Evolutionary conservation across 306 rosid species (phyloP).

Genomic region (Cucurbita pepo): DNA sequence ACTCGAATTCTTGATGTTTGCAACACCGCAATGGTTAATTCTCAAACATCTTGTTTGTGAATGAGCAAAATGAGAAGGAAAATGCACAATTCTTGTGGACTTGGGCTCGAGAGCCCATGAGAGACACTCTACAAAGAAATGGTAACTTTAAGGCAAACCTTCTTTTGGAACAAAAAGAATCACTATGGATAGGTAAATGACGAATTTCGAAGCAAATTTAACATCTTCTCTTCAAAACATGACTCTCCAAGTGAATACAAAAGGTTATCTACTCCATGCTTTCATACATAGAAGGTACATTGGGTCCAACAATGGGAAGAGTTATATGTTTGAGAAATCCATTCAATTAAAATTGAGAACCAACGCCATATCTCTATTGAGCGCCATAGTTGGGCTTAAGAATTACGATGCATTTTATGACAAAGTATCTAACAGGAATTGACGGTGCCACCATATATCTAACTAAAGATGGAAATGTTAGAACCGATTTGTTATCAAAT

Average conservation of each 20-base stretch:
- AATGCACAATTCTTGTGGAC: slow-evolving; percentile 18
- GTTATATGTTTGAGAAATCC: too few relatives aligned
- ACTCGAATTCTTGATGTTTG: slow-evolving; percentile 34
- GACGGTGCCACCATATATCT: neutral
- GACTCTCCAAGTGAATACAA: too few relatives aligned
- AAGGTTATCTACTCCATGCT: too few relatives aligned
- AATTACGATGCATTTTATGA: neutral
- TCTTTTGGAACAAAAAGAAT: too few relatives aligned
- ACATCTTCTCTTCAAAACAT: too few relatives aligned
- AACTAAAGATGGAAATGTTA: neutral
- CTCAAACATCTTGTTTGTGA: slow-evolving; percentile 36
- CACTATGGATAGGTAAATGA: too few relatives aligned
- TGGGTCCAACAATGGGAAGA: too few relatives aligned
- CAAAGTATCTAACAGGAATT: neutral
- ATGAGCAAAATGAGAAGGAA: slow-evolving; percentile 13
- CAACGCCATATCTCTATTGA: neutral
- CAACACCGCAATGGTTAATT: slow-evolving; percentile 42
- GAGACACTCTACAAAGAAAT: neutral
- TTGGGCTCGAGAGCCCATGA: slow-evolving; percentile 30
- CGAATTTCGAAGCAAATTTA: neutral
- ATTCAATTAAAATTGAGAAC: too few relatives aligned
- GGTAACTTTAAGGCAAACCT: too few relatives aligned
- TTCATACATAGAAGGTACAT: too few relatives aligned
- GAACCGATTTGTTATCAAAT: neutral
- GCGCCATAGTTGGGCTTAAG: slow-evolving; percentile 16